Evolutionary conservation across 2,329 filamentous ascomycete species (phyloP).

Genomic region (Aspergillus arachidicola): DNA sequence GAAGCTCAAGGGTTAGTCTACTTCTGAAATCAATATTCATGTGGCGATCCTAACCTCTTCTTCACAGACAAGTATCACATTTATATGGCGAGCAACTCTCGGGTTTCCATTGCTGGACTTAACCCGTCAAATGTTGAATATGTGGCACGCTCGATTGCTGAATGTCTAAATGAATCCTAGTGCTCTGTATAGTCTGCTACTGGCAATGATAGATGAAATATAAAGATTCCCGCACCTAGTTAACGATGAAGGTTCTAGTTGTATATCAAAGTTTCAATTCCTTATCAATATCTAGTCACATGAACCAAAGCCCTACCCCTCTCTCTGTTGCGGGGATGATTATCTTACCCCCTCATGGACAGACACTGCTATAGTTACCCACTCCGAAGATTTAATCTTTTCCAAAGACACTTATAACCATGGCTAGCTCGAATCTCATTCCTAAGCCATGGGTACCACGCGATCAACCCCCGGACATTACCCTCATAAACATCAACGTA

Average conservation of each 20-base stretch:
- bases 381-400: not conserved
- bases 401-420: not conserved
- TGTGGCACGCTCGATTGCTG: conserved; percentile 29
- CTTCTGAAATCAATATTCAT: not conserved
- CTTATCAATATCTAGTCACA: not conserved
- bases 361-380: not conserved
- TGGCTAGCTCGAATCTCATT: not conserved
- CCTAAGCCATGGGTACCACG: not conserved
- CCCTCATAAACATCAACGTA: conserved; percentile 50
- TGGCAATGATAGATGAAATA: not conserved
- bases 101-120: conserved; percentile 92
- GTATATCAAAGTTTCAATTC: too few relatives aligned
- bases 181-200: not conserved
- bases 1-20: conserved; percentile 32
- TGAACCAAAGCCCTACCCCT: not conserved
- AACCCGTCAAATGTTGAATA: conserved; percentile 58
- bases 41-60: conserved; percentile 2
- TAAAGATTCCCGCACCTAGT: too few relatives aligned
- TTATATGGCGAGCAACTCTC: conserved; percentile 74
- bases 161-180: conserved; percentile 16
- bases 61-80: conserved; percentile 45
- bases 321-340: not conserved
- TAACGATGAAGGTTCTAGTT: too few relatives aligned
- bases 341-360: not conserved
- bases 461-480: conserved; percentile 21